A percentile compares a stretch with the other conserved stretches of the same genome.
phyloP scores from a whole-genome alignment of 108 stramenopile species.

The Craspedostauros australis region DNA sequence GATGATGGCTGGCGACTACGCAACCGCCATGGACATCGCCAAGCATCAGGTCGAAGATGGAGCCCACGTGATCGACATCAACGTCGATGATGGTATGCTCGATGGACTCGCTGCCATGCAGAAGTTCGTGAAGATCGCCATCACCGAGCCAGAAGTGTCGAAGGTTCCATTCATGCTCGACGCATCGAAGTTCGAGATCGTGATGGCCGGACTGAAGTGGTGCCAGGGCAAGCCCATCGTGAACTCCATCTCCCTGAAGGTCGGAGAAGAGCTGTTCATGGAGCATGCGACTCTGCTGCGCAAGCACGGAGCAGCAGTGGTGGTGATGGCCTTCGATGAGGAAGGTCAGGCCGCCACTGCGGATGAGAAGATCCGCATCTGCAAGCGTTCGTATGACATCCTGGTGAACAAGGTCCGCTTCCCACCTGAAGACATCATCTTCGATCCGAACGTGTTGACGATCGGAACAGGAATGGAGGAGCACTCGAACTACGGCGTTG shows the following conservation, averaged over 20 bases:
- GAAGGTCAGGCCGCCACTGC: slow-evolving; percentile 94
- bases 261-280: slow-evolving; percentile 92
- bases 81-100: slow-evolving; percentile 95
- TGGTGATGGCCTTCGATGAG: slow-evolving; percentile 98
- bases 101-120: slow-evolving; percentile 95
- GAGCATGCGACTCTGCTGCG: slow-evolving; percentile 89
- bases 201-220: slow-evolving; percentile 89
- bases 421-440: slow-evolving; percentile 96
- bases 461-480: slow-evolving; percentile 97
- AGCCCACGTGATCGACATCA: slow-evolving; percentile 95
- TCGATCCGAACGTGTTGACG: slow-evolving; percentile 96
- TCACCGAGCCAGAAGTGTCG: slow-evolving; percentile 89
- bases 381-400: slow-evolving; percentile 95
- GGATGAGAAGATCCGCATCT: slow-evolving; percentile 89
- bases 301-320: slow-evolving; percentile 95
- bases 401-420: slow-evolving; percentile 87
- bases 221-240: slow-evolving; percentile 93
- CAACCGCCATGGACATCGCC: slow-evolving; percentile 92
- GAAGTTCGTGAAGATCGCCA: slow-evolving; percentile 96
- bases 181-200: slow-evolving; percentile 95
- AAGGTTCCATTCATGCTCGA: slow-evolving; percentile 97
- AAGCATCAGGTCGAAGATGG: slow-evolving; percentile 95
- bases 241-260: slow-evolving; percentile 94
- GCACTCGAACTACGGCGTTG: slow-evolving; percentile 91
- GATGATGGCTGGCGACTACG: slow-evolving; percentile 90